phyloP scores from a whole-genome alignment of 148 eudicot genomes.

The Dianthus caryophyllus region DNA sequence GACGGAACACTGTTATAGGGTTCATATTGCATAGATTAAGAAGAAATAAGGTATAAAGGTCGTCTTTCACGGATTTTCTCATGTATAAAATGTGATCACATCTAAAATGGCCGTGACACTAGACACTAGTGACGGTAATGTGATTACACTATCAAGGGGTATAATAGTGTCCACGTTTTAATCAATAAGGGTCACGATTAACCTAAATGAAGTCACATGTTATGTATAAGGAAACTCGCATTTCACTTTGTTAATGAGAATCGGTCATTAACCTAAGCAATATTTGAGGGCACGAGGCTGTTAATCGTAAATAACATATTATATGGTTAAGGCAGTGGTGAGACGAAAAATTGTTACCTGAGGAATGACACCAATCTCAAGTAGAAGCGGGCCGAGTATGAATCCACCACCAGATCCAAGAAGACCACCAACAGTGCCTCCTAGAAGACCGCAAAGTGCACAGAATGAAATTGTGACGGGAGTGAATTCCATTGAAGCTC shows the following conservation, averaged over 20 bases:
- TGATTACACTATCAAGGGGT: no score
- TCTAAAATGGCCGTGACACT: no score
- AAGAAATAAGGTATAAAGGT: no score
- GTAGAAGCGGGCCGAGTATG: constrained; percentile 89
- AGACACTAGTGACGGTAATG: no score
- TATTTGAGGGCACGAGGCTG: background rate
- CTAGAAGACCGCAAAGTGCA: constrained; percentile 79
- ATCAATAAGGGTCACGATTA: no score
- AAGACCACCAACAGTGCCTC: constrained; percentile 96
- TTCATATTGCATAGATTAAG: background rate
- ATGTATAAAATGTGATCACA: no score
- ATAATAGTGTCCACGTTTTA: no score
- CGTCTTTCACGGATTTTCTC: no score
- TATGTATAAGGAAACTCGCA: no score
- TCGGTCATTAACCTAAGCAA: no score
- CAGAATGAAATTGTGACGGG: constrained; percentile 59
- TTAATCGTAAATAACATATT: background rate
- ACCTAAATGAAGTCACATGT: no score
- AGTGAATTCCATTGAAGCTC: constrained; percentile 82
- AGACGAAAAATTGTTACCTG: constrained; percentile 50
- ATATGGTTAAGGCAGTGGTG: constrained; percentile 8
- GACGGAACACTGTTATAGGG: background rate
- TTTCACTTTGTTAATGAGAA: no score
- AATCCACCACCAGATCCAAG: constrained; percentile 98
- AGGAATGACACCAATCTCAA: constrained; percentile 96